Conservation (phyloP, 108 stramenopile genomes). For the Skeletonema grethae region DNA sequence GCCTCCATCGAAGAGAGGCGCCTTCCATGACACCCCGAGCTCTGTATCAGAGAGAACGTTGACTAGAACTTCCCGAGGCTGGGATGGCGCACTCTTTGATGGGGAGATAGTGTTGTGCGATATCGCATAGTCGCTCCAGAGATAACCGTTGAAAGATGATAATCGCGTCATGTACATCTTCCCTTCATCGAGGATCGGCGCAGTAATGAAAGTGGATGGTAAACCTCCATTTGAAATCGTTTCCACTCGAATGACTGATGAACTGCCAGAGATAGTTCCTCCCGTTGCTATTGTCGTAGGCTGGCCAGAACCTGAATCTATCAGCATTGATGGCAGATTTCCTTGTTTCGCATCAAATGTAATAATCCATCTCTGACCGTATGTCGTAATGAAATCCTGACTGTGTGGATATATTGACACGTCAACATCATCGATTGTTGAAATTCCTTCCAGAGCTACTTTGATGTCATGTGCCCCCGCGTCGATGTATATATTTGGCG, state of each 20-base stretch:
- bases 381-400: constrained; percentile 11
- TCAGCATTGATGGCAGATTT: constrained; percentile 52
- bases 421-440: constrained; percentile 44
- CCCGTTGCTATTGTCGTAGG: constrained; percentile 47
- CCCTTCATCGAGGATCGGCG: constrained; percentile 46
- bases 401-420: constrained; percentile 34
- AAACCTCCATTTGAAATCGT: constrained; percentile 30
- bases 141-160: constrained; percentile 54
- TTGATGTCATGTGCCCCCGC: constrained; percentile 31
- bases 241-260: constrained; percentile 32
- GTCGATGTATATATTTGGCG: constrained; percentile 32
- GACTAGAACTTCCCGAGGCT: constrained; percentile 35
- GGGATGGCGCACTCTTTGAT: constrained; percentile 21
- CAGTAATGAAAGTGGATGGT: constrained; percentile 43
- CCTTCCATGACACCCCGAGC: constrained; percentile 47
- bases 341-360: constrained; percentile 29
- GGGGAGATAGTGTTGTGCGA: constrained; percentile 34
- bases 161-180: constrained; percentile 54
- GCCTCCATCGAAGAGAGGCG: constrained; percentile 41
- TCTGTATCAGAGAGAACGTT: constrained; percentile 37
- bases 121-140: constrained; percentile 24
- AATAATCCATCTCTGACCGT: constrained; percentile 34
- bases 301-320: constrained; percentile 37
- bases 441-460: constrained; percentile 50
- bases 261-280: constrained; percentile 38